A percentile compares a stretch with the other conserved stretches of the same genome.
These are phyloP conservation scores for Sporothrix phasma DNA, from an alignment of 2,329 filamentous ascomycete genomes.

Conservation along the genomic window DNA sequence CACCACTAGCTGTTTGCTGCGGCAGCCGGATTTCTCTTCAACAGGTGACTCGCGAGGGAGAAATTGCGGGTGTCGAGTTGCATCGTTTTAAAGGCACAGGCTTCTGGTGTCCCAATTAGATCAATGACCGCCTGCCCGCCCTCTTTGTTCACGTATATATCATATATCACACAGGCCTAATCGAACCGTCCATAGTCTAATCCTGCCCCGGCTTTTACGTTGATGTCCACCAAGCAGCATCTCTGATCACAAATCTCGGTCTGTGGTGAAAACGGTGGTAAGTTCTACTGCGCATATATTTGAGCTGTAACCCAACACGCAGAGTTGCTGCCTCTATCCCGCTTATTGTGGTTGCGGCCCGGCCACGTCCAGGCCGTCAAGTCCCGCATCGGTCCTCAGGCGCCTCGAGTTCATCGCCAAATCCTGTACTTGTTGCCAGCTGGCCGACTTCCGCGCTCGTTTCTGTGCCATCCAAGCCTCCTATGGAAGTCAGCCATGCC, in stretches of 20 bases:
- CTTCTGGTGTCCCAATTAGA: neutral
- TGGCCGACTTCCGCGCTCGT: conserved; percentile 74
- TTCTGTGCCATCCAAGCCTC: conserved; percentile 89
- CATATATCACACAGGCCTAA: neutral
- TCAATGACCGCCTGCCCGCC: neutral
- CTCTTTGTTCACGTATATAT: conserved; percentile 2
- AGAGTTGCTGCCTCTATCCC: neutral
- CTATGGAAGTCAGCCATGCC: conserved; percentile 36
- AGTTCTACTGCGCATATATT: neutral
- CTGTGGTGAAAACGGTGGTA: neutral
- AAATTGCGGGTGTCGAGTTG: neutral
- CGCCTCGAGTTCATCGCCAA: conserved; percentile 40
- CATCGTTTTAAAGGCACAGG: neutral
- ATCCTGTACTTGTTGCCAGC: conserved; percentile 45
- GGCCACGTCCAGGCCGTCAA: conserved; percentile 88
- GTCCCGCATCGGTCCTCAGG: conserved; percentile 86
- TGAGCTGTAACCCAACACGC: neutral
- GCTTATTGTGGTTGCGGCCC: conserved; percentile 69
- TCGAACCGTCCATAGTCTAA: neutral
- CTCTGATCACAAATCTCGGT: neutral
- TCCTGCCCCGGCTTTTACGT: neutral
- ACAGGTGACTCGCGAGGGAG: neutral
- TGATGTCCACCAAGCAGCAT: neutral
- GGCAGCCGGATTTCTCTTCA: neutral
- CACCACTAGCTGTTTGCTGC: conserved; percentile 8